phyloP scores from a whole-genome alignment of 768 basidiomycete species.

The Leccinellum rugosiceps region DNA sequence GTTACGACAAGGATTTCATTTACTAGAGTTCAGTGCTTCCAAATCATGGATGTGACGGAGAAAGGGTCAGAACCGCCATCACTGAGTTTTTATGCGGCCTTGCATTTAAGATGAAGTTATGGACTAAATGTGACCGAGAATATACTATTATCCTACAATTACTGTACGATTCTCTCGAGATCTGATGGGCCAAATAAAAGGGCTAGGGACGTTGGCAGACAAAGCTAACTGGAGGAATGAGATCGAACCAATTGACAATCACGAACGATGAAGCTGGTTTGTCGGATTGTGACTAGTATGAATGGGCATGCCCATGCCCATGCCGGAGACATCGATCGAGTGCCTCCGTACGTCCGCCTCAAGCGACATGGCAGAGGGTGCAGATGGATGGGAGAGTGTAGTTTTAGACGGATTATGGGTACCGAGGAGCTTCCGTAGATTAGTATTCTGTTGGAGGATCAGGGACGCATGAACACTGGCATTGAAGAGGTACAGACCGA shows the following conservation, averaged over 20 bases:
- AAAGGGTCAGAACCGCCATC: background rate
- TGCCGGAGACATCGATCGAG: conserved; percentile 31
- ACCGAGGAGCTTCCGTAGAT: conserved; percentile 31
- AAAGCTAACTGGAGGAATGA: background rate
- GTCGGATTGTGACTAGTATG: conserved; percentile 10
- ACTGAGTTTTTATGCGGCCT: background rate
- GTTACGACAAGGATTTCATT: conserved; percentile 14
- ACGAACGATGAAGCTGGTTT: conserved; percentile 9
- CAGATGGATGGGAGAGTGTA: conserved; percentile 20
- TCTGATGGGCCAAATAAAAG: background rate
- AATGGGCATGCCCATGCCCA: conserved; percentile 24
- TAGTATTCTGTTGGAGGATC: conserved; percentile 24
- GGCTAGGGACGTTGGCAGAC: no score
- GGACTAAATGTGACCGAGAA: conserved; percentile 9
- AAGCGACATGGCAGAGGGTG: conserved; percentile 27
- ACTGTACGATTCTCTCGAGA: conserved; percentile 8
- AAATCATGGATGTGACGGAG: conserved; percentile 7
- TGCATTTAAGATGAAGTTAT: background rate
- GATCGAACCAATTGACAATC: background rate
- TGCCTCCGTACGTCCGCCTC: conserved; percentile 34
- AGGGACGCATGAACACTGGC: background rate
- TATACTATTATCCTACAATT: conserved; percentile 21
- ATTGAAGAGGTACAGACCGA: conserved; percentile 40
- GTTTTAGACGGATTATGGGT: conserved; percentile 18
- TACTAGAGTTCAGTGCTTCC: conserved; percentile 5